Conservation (phyloP, 805 yeast species). For the Ogataea zsoltii region DNA sequence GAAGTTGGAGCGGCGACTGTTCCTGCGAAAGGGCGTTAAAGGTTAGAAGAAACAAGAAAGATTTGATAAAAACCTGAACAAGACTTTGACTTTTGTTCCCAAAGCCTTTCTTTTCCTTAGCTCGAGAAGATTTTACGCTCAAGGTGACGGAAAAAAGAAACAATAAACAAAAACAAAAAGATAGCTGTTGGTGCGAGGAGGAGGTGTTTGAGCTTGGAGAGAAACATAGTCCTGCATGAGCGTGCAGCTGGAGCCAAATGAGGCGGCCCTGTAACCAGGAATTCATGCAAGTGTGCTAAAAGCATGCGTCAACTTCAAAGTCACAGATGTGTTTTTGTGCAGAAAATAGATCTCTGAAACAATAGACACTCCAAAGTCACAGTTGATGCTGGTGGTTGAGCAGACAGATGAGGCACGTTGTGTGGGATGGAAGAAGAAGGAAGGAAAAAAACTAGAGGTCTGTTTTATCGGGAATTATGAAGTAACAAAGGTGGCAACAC, state of each 20-base stretch:
- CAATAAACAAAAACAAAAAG: constrained; percentile 3
- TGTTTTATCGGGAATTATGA: too few species aligned
- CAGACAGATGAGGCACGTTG: too few species aligned
- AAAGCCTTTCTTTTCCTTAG: background rate
- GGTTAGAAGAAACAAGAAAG: background rate
- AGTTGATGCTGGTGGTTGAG: too few species aligned
- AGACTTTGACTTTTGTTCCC: background rate
- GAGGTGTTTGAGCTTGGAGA: background rate
- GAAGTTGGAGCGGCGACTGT: background rate
- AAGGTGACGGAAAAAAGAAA: constrained; percentile 1
- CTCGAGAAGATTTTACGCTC: constrained; percentile 3
- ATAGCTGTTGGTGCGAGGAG: constrained; percentile 4
- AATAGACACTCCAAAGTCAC: background rate
- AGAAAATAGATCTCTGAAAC: background rate
- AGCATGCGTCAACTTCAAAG: too few species aligned
- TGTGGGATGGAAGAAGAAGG: too few species aligned
- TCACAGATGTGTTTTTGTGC: too few species aligned
- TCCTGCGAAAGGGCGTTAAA: background rate
- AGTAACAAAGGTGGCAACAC: too few species aligned
- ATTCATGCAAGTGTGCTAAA: too few species aligned
- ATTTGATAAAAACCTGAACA: background rate
- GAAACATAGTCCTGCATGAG: background rate
- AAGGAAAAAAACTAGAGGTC: too few species aligned
- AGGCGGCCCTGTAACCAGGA: too few species aligned
- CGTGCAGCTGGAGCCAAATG: too few species aligned